Conservation (phyloP, 179 eudicot genomes). For the Camellia oleifera region DNA sequence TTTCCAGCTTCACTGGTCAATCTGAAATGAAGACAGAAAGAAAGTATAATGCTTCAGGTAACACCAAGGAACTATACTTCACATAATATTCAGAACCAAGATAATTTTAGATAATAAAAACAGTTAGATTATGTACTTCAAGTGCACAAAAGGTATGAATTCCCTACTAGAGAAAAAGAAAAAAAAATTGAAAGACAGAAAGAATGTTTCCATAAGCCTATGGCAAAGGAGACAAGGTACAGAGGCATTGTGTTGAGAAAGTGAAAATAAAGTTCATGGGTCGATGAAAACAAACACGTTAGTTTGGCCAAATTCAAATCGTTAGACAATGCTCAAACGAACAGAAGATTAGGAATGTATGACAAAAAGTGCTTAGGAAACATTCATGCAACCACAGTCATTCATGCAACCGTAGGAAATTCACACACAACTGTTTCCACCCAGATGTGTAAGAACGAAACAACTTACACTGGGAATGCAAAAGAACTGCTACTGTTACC, state of each 20-base stretch:
- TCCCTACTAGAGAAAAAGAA: not conserved
- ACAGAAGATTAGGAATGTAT: not conserved
- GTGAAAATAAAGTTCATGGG: not conserved
- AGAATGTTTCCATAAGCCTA: not conserved
- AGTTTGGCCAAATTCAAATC: constrained; percentile 8
- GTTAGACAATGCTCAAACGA: not conserved
- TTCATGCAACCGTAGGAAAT: not conserved
- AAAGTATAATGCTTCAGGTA: not conserved
- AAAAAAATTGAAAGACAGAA: not conserved
- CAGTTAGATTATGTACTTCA: no score
- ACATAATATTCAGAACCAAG: not conserved
- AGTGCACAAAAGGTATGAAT: not conserved
- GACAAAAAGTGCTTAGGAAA: not conserved
- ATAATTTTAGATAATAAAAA: no score
- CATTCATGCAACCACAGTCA: not conserved
- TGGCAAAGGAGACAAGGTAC: not conserved
- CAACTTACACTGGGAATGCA: constrained; percentile 41
- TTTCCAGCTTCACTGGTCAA: constrained; percentile 21
- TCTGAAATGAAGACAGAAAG: constrained; percentile 22
- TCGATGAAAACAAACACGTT: not conserved
- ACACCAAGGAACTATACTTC: no score
- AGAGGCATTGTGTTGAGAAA: not conserved
- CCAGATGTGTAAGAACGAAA: not conserved
- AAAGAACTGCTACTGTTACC: constrained; percentile 34
- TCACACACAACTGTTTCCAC: not conserved